Evolutionary conservation across 2,329 filamentous ascomycete genomes (phyloP).

Genomic region (Colletotrichum tropicale): DNA sequence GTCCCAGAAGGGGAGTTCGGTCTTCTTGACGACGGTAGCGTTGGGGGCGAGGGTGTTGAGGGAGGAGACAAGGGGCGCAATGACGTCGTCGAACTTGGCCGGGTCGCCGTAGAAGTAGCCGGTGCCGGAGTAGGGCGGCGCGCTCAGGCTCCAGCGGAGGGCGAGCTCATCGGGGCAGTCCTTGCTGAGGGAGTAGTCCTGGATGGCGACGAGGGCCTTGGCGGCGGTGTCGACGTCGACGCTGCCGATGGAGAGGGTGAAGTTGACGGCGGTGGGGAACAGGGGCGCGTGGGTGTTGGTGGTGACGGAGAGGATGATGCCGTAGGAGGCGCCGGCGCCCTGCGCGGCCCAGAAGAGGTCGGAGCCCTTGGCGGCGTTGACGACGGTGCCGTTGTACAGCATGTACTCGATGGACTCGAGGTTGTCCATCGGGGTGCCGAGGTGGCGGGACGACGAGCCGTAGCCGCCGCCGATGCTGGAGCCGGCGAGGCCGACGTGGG

Average conservation of each 20-base stretch:
- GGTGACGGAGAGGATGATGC: slow-evolving; percentile 18
- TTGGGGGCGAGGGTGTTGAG: slow-evolving; percentile 4
- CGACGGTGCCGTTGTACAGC: slow-evolving; percentile 23
- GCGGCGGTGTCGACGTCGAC: background rate
- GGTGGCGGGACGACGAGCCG: slow-evolving; percentile 13
- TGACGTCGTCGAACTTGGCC: slow-evolving; percentile 3
- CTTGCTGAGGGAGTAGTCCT: slow-evolving; percentile 17
- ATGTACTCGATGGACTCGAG: slow-evolving; percentile 18
- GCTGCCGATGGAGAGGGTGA: slow-evolving; percentile 10
- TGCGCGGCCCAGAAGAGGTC: slow-evolving; percentile 23
- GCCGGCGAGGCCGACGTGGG: slow-evolving; percentile 16
- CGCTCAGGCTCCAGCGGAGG: slow-evolving; percentile 15
- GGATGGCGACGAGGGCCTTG: slow-evolving; percentile 11
- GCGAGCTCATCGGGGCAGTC: slow-evolving; percentile 17
- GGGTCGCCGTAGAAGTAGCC: slow-evolving; percentile 23
- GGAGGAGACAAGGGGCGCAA: slow-evolving; percentile 2
- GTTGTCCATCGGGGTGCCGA: slow-evolving; percentile 21
- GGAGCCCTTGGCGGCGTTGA: slow-evolving; percentile 11
- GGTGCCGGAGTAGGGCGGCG: background rate
- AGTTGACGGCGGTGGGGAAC: slow-evolving; percentile 14
- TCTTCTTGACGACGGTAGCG: background rate
- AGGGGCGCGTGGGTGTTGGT: slow-evolving; percentile 18
- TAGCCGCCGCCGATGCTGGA: slow-evolving; percentile 21
- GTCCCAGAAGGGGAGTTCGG: slow-evolving; percentile 20
- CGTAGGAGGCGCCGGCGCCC: slow-evolving; percentile 20